Base-by-base conservation (phyloP, 2,329 filamentous ascomycete species). In the Diplodia corticola region DNA sequence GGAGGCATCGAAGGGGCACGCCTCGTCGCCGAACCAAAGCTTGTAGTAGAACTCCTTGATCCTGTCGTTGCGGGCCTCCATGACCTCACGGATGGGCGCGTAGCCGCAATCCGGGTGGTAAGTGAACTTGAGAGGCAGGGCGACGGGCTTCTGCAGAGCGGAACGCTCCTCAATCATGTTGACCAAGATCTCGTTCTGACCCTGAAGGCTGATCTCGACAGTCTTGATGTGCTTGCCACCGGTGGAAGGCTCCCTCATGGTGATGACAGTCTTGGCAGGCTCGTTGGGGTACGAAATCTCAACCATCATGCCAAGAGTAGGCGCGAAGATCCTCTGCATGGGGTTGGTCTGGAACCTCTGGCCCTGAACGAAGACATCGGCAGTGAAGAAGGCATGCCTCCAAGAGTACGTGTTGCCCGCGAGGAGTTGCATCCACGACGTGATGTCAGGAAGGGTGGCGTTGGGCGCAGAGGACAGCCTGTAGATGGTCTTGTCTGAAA, bases 21-120 rank as follows among this genome's bases (percentile, higher is more conserved):
- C 80, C 74, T 97, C 93, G 68, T 93, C 86, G 49, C 93, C 95
- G 73, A 99, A 99, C 95, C 95, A 99, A 70, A 96, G 89, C 72
- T 89, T 89, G 88, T 96, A 99, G 85, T 99, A 99, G 79, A 99
- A 99, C 79, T 97, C 92, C 84, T 99, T 99, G 84, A 99, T 98
- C 70, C 92, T 91, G 76, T 99, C 94, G 77, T 99, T 99, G 75
- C 95, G 92, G 65, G 88, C 90, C 40, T 93, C 87, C 95, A 99
- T 99, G 69, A 98, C 91, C 79, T 99, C 95, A 68, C 90, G 90
- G 71, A 99, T 97, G 20, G 95, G 95, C n/a, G 96, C 94, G 76
- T 97, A 99, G 33, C 95, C 95, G 66, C 92, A 90, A 79, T 98
- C 94, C 1, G 95, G 95, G 76, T 93, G 91, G 81, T 99, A 99